phyloP scores from a whole-genome alignment of 352 stramenopile genomes.

The Phytophthora tentaculata region DNA sequence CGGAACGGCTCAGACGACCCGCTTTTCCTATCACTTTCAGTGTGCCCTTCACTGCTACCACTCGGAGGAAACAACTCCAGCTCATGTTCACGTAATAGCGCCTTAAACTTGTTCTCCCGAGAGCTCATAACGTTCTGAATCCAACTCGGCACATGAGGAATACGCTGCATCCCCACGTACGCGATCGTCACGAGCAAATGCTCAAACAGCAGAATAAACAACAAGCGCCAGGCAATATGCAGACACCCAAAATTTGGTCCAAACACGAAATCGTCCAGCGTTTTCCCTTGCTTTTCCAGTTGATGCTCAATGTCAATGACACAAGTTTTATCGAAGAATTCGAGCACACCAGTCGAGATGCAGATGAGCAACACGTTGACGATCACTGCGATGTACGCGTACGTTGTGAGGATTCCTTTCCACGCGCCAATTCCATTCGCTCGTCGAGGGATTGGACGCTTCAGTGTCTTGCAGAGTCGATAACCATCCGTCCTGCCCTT shows the following conservation, averaged over 20 bases:
- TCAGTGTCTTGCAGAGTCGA: slow-evolving; percentile 71
- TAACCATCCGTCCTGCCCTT: slow-evolving; percentile 75
- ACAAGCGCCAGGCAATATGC: slow-evolving; percentile 60
- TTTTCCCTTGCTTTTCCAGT: slow-evolving; percentile 68
- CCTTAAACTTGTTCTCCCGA: slow-evolving; percentile 73
- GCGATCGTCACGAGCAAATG: slow-evolving; percentile 59
- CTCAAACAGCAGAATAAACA: slow-evolving; percentile 66
- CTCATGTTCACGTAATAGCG: slow-evolving; percentile 57
- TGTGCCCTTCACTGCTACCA: slow-evolving; percentile 8
- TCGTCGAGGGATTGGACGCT: slow-evolving; percentile 69
- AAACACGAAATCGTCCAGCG: slow-evolving; percentile 69
- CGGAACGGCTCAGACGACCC: slow-evolving; percentile 43
- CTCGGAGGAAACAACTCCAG: slow-evolving; percentile 49
- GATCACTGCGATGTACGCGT: slow-evolving; percentile 72
- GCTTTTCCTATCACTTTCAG: slow-evolving; percentile 19
- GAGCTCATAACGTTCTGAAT: slow-evolving; percentile 62
- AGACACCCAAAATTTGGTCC: slow-evolving; percentile 71
- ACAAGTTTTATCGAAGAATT: slow-evolving; percentile 73
- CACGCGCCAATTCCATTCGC: slow-evolving; percentile 82
- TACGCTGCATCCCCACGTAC: slow-evolving; percentile 59
- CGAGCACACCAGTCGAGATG: slow-evolving; percentile 71
- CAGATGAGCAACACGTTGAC: slow-evolving; percentile 78
- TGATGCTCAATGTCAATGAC: slow-evolving; percentile 62
- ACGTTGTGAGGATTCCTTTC: slow-evolving; percentile 61
- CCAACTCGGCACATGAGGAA: slow-evolving; percentile 59